Evolutionary conservation across 75 land plant species (phyloP), one percentile per base, ranked within the genome.

Genomic region (Pinus albicaulis): DNA sequence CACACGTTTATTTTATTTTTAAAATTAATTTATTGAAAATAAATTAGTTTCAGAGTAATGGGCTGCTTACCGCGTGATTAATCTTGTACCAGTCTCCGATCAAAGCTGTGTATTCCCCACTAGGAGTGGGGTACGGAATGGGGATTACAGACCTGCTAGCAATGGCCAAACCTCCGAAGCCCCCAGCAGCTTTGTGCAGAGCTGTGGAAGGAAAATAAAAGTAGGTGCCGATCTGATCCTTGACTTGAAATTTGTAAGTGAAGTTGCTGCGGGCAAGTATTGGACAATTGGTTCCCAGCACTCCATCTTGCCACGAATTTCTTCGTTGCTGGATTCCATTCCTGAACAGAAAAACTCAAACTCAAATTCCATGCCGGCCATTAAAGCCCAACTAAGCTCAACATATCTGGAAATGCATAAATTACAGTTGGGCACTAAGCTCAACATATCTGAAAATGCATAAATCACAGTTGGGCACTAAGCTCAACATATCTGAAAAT

Each of bases 191-290:
- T 24, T 82, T 89, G 76, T 90, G 92, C 72, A 91, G 66, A 20
- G 12, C 53, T 8, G 80, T 72, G 26, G 89, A 84, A 13, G 92
- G 92, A 77, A 77, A 90, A 80, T 89, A 90, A 74, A 78, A 86
- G 82, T 65, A 89, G 73, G 81, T 86, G 0, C 92, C 93, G n/a
- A 91, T 87, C 86, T 91, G 93, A 76, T 91, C 93, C 76, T 91
- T 91, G 57, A 80, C 74, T 55, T 89, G 89, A 52, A 91, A 76
- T 1, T 72, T 59, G 79, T 91, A 91, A 2, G 92, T 89, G 87
- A 82, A 91, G 79, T 82, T 86, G 59, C 72, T 74, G 11, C 93
- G 87, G 2, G 93, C 89, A 16, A 57, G 89, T 72, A 91, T 91
- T 17, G 93, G 93, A 71, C 93, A 91, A 64, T 78, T 91, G 59